A percentile compares a stretch with the other conserved stretches of the same genome.
Evolutionary conservation across 2,329 filamentous ascomycete species (phyloP).

Genomic region (Penicillium hordei): DNA sequence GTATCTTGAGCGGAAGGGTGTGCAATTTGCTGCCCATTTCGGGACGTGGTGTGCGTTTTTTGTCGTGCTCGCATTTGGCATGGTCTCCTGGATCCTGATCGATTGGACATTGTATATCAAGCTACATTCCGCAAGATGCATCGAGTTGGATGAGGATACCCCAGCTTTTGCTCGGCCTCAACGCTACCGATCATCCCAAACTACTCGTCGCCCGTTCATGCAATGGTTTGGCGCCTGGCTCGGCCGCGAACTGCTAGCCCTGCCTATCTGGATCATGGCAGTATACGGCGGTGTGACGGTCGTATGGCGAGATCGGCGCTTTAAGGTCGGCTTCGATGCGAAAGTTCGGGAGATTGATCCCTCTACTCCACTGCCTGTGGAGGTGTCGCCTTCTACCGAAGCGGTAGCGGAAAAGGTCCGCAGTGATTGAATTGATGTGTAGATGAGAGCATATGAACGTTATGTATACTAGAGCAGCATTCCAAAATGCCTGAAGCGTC

Average conservation of each 20-base stretch:
- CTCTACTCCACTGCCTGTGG: conserved; percentile 12
- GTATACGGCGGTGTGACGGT: conserved; percentile 86
- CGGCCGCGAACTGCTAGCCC: conserved; percentile 74
- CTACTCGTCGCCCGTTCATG: conserved; percentile 56
- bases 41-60: conserved; percentile 67
- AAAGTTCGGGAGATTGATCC: conserved; percentile 63
- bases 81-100: conserved; percentile 68
- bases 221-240: conserved; percentile 83
- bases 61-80: conserved; percentile 64
- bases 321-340: conserved; percentile 81
- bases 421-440: conserved; percentile 23
- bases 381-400: conserved; percentile 25
- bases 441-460: neutral
- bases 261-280: conserved; percentile 89
- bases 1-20: conserved; percentile 52
- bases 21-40: conserved; percentile 52
- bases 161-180: conserved; percentile 67
- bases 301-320: conserved; percentile 79
- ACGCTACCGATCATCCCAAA: conserved; percentile 41
- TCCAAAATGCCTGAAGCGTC: neutral
- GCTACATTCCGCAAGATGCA: conserved; percentile 70
- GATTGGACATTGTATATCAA: conserved; percentile 73
- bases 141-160: conserved; percentile 70
- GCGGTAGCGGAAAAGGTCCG: conserved; percentile 16
- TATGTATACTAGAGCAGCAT: conserved; percentile 11